These are phyloP conservation scores for Erucastrum elatum DNA, from an alignment of 345 rosid species.

Conservation along the genomic window DNA sequence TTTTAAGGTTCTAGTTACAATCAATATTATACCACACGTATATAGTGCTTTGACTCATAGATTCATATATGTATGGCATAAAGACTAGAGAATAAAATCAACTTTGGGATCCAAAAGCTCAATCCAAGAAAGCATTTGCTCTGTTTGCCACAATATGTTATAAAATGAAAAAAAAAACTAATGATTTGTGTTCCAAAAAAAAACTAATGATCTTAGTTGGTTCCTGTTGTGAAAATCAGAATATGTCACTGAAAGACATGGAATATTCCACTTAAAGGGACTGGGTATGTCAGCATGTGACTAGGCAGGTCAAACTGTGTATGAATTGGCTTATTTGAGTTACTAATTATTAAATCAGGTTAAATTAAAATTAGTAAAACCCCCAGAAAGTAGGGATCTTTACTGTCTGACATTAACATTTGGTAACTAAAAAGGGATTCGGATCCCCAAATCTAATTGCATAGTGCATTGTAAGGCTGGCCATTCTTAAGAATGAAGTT, in stretches of 20 bases:
- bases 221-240: background rate
- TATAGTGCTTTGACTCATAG: background rate
- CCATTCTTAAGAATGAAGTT: slow-evolving; percentile 30
- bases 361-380: background rate
- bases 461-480: slow-evolving; percentile 22
- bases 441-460: slow-evolving; percentile 16
- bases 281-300: slow-evolving; percentile 14
- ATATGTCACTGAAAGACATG: background rate
- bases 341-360: background rate
- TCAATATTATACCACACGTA: background rate
- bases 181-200: background rate
- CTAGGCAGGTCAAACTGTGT: background rate
- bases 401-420: background rate
- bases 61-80: background rate
- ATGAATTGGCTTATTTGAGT: background rate
- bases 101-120: slow-evolving; percentile 2
- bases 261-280: slow-evolving; percentile 1
- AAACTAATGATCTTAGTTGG: background rate
- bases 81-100: background rate
- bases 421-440: background rate
- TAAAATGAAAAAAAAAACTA: background rate
- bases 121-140: background rate
- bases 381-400: background rate
- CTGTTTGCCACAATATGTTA: background rate
- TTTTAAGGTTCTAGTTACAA: background rate